These are phyloP conservation scores for Scheffersomyces illinoinensis DNA, from an alignment of 1,139 yeast species.

Conservation along the genomic window DNA sequence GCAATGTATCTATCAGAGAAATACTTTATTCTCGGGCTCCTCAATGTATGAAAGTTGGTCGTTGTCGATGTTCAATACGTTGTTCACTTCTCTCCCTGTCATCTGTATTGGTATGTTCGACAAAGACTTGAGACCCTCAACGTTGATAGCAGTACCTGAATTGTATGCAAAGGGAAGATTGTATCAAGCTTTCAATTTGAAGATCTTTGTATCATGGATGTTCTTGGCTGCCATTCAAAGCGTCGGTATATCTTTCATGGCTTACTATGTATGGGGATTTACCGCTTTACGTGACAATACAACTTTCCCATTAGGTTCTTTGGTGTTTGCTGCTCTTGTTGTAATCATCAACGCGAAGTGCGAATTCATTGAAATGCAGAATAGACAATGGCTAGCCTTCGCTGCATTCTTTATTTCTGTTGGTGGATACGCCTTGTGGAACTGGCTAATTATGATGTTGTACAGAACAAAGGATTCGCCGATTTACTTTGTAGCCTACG, in stretches of 20 bases:
- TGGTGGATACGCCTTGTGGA: slow-evolving; percentile 89
- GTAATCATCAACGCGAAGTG: slow-evolving; percentile 75
- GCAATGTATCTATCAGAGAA: slow-evolving; percentile 84
- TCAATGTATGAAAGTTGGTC: slow-evolving; percentile 96
- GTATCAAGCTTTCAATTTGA: slow-evolving; percentile 73
- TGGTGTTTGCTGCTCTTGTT: slow-evolving; percentile 71
- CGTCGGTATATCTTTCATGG: slow-evolving; percentile 65
- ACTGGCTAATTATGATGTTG: slow-evolving; percentile 69
- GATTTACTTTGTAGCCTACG: slow-evolving; percentile 73
- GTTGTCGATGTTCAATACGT: slow-evolving; percentile 91
- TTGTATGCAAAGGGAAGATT: slow-evolving; percentile 76
- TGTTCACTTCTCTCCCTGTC: slow-evolving; percentile 92
- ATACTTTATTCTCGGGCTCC: slow-evolving; percentile 88
- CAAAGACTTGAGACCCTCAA: slow-evolving; percentile 84
- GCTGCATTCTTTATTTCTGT: slow-evolving; percentile 73
- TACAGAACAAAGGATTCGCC: slow-evolving; percentile 58
- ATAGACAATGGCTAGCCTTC: slow-evolving; percentile 70
- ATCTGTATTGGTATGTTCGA: slow-evolving; percentile 94
- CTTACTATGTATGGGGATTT: slow-evolving; percentile 70
- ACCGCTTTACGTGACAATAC: slow-evolving; percentile 69
- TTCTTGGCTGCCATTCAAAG: slow-evolving; percentile 73
- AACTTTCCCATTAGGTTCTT: slow-evolving; percentile 77
- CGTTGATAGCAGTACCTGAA: slow-evolving; percentile 90
- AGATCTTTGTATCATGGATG: slow-evolving; percentile 77
- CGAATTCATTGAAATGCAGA: slow-evolving; percentile 82